Conservation (phyloP, 2,329 filamentous ascomycete species). For the Nothomitra cinnamomea region DNA sequence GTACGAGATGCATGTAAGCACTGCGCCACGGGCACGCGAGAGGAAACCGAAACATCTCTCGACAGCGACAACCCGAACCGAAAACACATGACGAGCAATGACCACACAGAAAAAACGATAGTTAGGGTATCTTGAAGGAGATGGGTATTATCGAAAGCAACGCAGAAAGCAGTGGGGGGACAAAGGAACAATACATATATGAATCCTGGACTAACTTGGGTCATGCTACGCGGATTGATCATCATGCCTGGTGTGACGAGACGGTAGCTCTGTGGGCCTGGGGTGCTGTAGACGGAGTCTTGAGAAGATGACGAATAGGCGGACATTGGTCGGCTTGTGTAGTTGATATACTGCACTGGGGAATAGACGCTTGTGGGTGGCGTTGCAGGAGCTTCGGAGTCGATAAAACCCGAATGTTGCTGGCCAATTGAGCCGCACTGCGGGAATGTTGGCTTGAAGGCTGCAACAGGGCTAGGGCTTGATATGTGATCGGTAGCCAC, state of each 20-base stretch:
- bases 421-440: neutral
- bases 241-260: conserved; percentile 3
- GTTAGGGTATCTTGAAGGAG: neutral
- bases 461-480: neutral
- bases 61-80: too few species aligned
- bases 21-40: too few species aligned
- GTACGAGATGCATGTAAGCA: too few species aligned
- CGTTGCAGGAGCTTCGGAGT: neutral
- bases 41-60: too few species aligned
- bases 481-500: neutral
- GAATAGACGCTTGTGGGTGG: neutral
- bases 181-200: conserved; percentile 3
- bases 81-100: too few species aligned
- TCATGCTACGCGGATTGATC: neutral
- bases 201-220: conserved; percentile 2
- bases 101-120: neutral
- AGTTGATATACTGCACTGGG: neutral
- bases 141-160: neutral
- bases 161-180: neutral
- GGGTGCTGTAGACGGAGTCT: conserved; percentile 3
- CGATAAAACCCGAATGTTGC: neutral
- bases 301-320: neutral
- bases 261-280: neutral
- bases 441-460: neutral
- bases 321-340: neutral